Evolutionary conservation across 768 basidiomycete species (phyloP), one percentile per base, ranked within the genome.

Genomic region (Termitomyces sp.): DNA sequence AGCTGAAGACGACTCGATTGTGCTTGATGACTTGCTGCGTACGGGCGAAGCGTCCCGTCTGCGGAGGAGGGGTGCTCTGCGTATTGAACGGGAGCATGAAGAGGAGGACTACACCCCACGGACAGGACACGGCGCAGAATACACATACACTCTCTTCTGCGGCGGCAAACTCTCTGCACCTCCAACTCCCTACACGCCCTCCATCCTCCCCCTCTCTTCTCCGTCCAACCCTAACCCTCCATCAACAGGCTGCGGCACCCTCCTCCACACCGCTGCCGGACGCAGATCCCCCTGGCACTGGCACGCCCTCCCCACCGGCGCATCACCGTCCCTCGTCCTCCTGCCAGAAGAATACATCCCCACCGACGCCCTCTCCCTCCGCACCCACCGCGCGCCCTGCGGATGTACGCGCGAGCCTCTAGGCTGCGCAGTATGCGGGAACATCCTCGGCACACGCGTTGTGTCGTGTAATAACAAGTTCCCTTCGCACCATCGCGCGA

Each of bases 1-100:
- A 55, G 76, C 74, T 2, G 88, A 90, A 60, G 84, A 84, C 63
- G 84, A 83, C 63, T 77, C 83, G 31, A 85, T 90, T 53, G 80
- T 88, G 18, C 78, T 89, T 42, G 86, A 85, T 2, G 88, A 89
- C 66, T 77, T 90, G 39, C 76, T 89, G 15, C 84, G 88, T 48
- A 84, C 84, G 1, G 88, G 83, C 15, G 88, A 90, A 63, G 84
- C 85, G 0, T 89, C 88, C 3, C 76, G 88, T 5, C 70, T 89
- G 50, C 79, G 88, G n/a, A 73, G 88, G 53, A 73, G 88, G 58
- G 88, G 88, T 11, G 88, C 88, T 49, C 80, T 89, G 77, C 75
- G 84, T 36, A 73, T 87, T 32, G n/a, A n/a, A n/a, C n/a, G n/a
- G n/a, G n/a, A n/a, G n/a, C n/a, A n/a, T n/a, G n/a, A n/a, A n/a